Conservation (phyloP, 169 alveolate genomes). For the Blepharisma undulans region DNA sequence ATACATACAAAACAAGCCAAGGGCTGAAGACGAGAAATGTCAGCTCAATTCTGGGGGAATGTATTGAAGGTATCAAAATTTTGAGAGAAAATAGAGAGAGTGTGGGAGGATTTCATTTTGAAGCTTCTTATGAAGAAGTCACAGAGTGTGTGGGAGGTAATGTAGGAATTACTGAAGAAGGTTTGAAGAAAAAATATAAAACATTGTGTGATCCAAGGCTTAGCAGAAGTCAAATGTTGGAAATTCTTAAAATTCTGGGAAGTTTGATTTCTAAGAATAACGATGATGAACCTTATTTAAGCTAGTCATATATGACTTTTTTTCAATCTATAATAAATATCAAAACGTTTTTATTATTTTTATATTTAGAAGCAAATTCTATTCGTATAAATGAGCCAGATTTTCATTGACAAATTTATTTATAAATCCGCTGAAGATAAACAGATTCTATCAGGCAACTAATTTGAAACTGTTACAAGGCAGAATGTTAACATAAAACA, state of each 20-base stretch:
- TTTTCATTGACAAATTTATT: too few species aligned
- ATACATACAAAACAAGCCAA: conserved; percentile 45
- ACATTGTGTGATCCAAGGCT: conserved; percentile 79
- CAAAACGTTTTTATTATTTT: neutral
- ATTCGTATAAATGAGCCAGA: too few species aligned
- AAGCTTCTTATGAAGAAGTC: conserved; percentile 60
- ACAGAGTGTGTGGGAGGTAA: conserved; percentile 68
- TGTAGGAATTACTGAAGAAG: conserved; percentile 40
- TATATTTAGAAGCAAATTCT: neutral
- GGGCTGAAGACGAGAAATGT: conserved; percentile 44
- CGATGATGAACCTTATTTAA: neutral
- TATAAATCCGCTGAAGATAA: too few species aligned
- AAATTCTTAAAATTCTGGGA: conserved; percentile 8
- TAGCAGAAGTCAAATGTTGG: conserved; percentile 49
- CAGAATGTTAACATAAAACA: too few species aligned
- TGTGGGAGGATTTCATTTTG: conserved; percentile 57
- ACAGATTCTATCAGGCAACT: too few species aligned
- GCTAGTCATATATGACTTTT: neutral
- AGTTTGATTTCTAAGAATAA: neutral
- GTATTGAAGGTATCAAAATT: conserved; percentile 20
- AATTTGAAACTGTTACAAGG: too few species aligned
- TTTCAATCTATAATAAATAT: too few species aligned
- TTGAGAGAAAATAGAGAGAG: conserved; percentile 17
- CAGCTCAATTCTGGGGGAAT: conserved; percentile 42
- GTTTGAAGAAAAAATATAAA: conserved; percentile 41